Evolutionary conservation across 306 rosid genomes (phyloP).

Genomic region (Hylodesmum podocarpum): DNA sequence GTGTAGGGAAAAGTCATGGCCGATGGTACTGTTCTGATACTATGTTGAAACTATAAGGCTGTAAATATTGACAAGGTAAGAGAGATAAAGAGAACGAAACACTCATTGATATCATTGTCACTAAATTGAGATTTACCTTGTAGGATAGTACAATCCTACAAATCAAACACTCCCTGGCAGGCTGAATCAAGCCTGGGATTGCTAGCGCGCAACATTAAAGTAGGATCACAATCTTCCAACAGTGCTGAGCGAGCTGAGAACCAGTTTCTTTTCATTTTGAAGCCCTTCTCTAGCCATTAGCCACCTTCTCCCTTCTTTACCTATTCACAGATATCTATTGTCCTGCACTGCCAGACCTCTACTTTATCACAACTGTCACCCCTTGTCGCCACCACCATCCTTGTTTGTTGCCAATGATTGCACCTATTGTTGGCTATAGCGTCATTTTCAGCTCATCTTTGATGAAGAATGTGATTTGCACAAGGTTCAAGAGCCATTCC

Average conservation of each 20-base stretch:
- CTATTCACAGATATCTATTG: neutral
- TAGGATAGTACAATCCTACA: no score
- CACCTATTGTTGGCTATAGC: neutral
- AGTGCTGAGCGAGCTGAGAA: neutral
- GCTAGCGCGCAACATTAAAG: neutral
- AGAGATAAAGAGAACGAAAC: no score
- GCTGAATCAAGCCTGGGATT: neutral
- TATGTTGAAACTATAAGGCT: no score
- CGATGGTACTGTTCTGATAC: no score
- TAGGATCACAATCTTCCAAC: neutral
- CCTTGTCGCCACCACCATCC: neutral
- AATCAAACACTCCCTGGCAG: neutral
- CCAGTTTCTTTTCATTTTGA: neutral
- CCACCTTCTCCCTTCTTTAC: neutral
- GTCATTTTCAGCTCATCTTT: neutral
- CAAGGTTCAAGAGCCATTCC: neutral
- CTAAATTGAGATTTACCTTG: no score
- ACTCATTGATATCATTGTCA: no score
- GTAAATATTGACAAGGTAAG: no score
- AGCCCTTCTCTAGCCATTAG: neutral
- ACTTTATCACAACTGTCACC: no score
- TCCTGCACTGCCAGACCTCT: neutral
- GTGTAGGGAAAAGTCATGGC: no score
- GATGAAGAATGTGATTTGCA: neutral
- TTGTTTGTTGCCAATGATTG: neutral